Evolutionary conservation across 2,329 filamentous ascomycete species (phyloP).

Genomic region (Trichoderma sp.): DNA sequence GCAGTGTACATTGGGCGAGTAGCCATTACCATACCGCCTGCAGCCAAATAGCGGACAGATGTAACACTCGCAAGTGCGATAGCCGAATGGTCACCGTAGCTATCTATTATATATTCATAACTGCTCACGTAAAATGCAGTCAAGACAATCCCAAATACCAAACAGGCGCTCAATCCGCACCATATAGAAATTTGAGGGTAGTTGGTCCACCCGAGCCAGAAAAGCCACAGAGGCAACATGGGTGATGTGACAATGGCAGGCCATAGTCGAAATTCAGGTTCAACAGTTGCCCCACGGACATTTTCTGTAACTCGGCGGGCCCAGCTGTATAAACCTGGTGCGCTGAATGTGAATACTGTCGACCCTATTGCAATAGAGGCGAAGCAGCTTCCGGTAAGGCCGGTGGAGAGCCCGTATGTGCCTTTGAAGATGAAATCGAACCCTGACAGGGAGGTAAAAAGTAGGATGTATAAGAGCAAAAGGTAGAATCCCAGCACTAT

Average conservation of each 20-base stretch:
- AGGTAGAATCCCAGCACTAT: slow-evolving; percentile 45
- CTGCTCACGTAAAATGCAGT: slow-evolving; percentile 48
- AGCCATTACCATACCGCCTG: background rate
- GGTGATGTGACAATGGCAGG: slow-evolving; percentile 50
- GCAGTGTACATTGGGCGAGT: background rate
- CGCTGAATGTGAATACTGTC: slow-evolving; percentile 39
- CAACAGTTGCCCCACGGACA: slow-evolving; percentile 38
- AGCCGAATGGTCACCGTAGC: slow-evolving; percentile 50
- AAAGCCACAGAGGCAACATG: slow-evolving; percentile 48
- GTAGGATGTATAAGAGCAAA: slow-evolving; percentile 44
- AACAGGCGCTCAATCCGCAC: slow-evolving; percentile 48
- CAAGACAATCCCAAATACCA: slow-evolving; percentile 50
- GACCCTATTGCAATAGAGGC: slow-evolving; percentile 39
- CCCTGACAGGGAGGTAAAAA: slow-evolving; percentile 47
- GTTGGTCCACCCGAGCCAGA: slow-evolving; percentile 58
- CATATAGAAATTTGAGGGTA: slow-evolving; percentile 43
- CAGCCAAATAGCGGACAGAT: background rate
- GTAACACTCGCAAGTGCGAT: background rate
- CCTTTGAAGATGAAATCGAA: slow-evolving; percentile 51
- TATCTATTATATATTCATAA: slow-evolving; percentile 58
- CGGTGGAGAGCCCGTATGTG: slow-evolving; percentile 44
- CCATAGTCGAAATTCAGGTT: slow-evolving; percentile 53
- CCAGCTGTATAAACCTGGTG: slow-evolving; percentile 45
- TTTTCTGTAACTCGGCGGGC: slow-evolving; percentile 41
- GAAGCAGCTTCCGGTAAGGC: slow-evolving; percentile 46